These are phyloP conservation scores for Pinus albicaulis DNA, from an alignment of 75 land plant species.

Conservation along the genomic window DNA sequence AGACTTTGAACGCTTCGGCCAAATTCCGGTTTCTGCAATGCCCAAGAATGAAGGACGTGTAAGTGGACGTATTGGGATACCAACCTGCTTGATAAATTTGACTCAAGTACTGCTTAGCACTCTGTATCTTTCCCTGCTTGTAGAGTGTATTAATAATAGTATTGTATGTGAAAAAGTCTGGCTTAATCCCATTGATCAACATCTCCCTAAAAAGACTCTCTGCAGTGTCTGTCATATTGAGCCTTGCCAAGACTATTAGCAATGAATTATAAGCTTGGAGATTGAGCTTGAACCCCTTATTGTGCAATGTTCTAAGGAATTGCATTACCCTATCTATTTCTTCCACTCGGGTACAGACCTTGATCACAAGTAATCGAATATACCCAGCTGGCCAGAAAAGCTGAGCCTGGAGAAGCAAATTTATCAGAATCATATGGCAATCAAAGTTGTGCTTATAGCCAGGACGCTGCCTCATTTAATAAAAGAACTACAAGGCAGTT, in stretches of 20 bases:
- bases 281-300: slow-evolving; percentile 17
- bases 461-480: slow-evolving; percentile 31
- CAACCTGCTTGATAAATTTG: slow-evolving; percentile 38
- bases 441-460: slow-evolving; percentile 31
- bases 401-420: slow-evolving; percentile 21
- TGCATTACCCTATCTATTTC: slow-evolving; percentile 29
- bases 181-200: background rate
- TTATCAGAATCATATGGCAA: slow-evolving; percentile 23
- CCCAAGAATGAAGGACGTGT: slow-evolving; percentile 62
- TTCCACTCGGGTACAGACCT: slow-evolving; percentile 20
- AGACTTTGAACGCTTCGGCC: slow-evolving; percentile 37
- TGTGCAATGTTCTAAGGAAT: slow-evolving; percentile 19
- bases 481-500: slow-evolving; percentile 35
- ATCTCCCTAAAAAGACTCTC: background rate
- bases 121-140: slow-evolving; percentile 53
- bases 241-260: background rate
- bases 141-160: slow-evolving; percentile 52
- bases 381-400: slow-evolving; percentile 21
- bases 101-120: slow-evolving; percentile 37
- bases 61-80: slow-evolving; percentile 51
- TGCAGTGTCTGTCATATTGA: background rate
- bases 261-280: slow-evolving; percentile 32
- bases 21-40: slow-evolving; percentile 43
- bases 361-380: slow-evolving; percentile 28
- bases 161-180: slow-evolving; percentile 15